Percentiles rank a stretch among this genome's conserved stretches.
These are phyloP conservation scores for Gracilaria domingensis DNA, from an alignment of 23 red algal genomes.

Conservation along the genomic window DNA sequence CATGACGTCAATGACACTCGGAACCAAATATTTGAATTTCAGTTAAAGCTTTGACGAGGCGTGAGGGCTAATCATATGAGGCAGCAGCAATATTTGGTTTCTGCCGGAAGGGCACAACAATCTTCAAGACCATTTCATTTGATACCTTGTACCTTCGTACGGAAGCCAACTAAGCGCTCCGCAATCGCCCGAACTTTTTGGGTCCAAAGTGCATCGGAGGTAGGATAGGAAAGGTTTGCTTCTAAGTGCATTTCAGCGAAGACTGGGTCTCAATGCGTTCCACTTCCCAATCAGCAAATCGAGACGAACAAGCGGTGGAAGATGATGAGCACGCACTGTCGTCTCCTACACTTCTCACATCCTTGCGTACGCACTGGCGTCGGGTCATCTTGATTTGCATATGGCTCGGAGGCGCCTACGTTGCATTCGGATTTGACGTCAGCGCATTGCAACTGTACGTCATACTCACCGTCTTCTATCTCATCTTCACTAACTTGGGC, in stretches of 20 bases:
- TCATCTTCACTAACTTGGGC: slow-evolving; percentile 51
- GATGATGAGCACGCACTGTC: background rate
- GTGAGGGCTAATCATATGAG: no score
- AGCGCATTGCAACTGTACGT: slow-evolving; percentile 62
- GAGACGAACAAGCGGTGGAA: background rate
- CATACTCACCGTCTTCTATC: slow-evolving; percentile 35
- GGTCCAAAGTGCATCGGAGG: no score
- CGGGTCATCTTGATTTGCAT: background rate
- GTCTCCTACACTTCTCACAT: background rate
- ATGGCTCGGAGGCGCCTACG: slow-evolving; percentile 24
- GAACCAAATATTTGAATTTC: background rate
- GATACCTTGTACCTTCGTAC: no score
- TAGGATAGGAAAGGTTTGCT: background rate
- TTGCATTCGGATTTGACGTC: slow-evolving; percentile 30
- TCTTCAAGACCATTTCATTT: no score
- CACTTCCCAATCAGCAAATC: background rate
- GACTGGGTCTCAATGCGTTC: background rate
- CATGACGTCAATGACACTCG: no score
- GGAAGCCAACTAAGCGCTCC: no score
- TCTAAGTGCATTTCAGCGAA: background rate
- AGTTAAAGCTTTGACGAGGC: background rate
- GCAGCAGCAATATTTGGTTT: background rate
- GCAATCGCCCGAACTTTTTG: no score
- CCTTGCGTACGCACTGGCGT: background rate
- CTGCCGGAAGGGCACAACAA: no score